phyloP scores from a whole-genome alignment of 2,329 filamentous ascomycete species.

The Penicillium vulpinum region DNA sequence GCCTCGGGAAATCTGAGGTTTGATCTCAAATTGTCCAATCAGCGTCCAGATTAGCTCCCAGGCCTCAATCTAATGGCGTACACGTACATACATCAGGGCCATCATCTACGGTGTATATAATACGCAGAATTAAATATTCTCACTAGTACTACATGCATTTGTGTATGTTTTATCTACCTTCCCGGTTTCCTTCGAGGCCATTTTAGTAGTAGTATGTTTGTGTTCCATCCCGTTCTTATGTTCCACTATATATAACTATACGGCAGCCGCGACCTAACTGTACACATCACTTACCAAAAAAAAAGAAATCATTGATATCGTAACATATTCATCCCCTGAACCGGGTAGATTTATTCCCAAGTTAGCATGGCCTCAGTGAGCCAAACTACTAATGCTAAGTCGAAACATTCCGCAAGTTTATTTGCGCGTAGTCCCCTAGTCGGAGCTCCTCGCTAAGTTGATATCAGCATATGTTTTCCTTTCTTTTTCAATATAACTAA shows the following conservation, averaged over 20 bases:
- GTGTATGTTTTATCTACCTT: background rate
- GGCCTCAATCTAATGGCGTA: background rate
- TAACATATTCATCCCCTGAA: too few relatives aligned
- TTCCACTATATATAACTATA: background rate
- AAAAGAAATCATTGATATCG: background rate
- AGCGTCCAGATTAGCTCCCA: background rate
- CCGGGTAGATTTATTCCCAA: too few relatives aligned
- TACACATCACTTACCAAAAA: too few relatives aligned
- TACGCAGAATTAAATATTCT: too few relatives aligned
- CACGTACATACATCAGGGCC: background rate
- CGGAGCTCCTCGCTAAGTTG: background rate
- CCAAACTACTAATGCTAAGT: background rate
- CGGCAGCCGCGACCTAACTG: background rate
- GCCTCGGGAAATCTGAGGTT: background rate
- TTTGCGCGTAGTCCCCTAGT: background rate
- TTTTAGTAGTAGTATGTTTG: background rate
- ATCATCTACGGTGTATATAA: background rate
- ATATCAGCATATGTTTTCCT: background rate
- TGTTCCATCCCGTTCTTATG: background rate
- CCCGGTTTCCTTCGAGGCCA: too few relatives aligned
- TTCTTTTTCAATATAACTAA: background rate
- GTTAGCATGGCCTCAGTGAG: background rate
- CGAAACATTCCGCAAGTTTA: too few relatives aligned
- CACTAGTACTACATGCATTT: fast-evolving
- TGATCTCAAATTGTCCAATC: conserved; percentile 17